Base-by-base conservation (phyloP, 352 stramenopile species). In the Phytophthora boehmeriae region DNA sequence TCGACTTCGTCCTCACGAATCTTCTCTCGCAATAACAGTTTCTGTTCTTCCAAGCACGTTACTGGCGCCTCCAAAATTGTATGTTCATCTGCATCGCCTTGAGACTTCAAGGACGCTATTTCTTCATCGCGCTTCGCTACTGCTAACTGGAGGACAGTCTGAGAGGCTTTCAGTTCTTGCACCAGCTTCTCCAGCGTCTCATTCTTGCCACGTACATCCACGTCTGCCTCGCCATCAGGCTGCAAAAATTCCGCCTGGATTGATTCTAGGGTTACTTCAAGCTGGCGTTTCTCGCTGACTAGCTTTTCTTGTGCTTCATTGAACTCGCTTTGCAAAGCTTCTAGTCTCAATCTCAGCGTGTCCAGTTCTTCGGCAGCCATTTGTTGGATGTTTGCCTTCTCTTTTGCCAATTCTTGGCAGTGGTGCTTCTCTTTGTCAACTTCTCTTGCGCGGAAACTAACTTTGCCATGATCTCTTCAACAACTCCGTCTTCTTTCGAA, bases 351-450 rank as follows among this genome's bases (percentile, higher is more conserved):
- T 13, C 51, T 46, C 16, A 73, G 58, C 11, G 57, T n/a, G 36
- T 65, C 58, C 28, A 60, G 20, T 47, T 84, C 67, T 55, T 78
- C 63, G 9, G 68, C 48, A 27, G 75, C 73, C 61, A 71, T 75
- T 53, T 60, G 51, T 43, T 71, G 56, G 32, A 39, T 28, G 20
- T 65, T 63, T 19, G 45, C 46, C 42, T 64, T 71, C 42, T 78
- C 45, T 2, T 4, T 23, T 27, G 58, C 54, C 66, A 74, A 63
- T 25, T 61, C 56, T 14, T 59, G 41, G 34, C 22, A 62, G n/a
- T 39, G 49, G 2, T 59, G 57, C n/a, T 66, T 55, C 36, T 76
- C 63, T 19, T 49, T 10, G 32, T 42, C 20, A 75, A 51, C 4
- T 8, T 43, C 23, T 76, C 54, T 23, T 59, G 50, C 10, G 65